Evolutionary conservation across 495 filamentous ascomycete genomes (phyloP), one percentile per base, ranked within the genome.

Genomic region (Trichocladium uniseriatum): DNA sequence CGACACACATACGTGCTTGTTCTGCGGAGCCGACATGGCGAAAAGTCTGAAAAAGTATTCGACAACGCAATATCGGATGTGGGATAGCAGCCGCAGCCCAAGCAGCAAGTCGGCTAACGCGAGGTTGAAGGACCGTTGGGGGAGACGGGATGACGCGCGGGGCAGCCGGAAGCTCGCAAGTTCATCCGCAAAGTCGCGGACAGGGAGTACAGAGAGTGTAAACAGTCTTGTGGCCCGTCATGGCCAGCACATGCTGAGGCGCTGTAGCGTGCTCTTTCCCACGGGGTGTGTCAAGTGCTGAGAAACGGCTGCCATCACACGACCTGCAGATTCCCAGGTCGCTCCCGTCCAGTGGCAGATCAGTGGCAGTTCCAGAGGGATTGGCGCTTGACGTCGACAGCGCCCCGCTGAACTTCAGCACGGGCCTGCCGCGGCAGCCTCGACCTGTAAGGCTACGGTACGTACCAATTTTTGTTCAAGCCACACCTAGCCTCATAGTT

Each of bases 11-110:
- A 64, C 63, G 41, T 64, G 63, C 41, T 62, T 66, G 15, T 45
- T 51, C 15, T 62, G 59, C 15, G 63, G 63, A 43, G 55, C 56
- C 45, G 63, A 55, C 63, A 66, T 66, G 48, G 38, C 53, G 49
- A 39, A 15, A 19, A 21, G 14, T 57, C 4, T 27, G 43, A 21
- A 34, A n/a, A 20, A 13, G 34, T 14, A 8, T 34, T 34, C 8
- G 11, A 7, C 29, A 29, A 10, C 3, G 3, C n/a, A 20, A 38
- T 21, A 10, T 6, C 6, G 24, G 11, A 2, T 13, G 3, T n/a
- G 27, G 2, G 16, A 35, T 22, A 15, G 22, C n/a, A 35, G 45
- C n/a, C n/a, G n/a, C n/a, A n/a, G n/a, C 11, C 2, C n/a, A 15
- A 15, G n/a, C 10, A 19, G 22, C 34, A 21, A 29, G 20, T n/a